phyloP scores from a whole-genome alignment of 371 early-diverging fungal genomes.

The Syncephalastrum monosporum region DNA sequence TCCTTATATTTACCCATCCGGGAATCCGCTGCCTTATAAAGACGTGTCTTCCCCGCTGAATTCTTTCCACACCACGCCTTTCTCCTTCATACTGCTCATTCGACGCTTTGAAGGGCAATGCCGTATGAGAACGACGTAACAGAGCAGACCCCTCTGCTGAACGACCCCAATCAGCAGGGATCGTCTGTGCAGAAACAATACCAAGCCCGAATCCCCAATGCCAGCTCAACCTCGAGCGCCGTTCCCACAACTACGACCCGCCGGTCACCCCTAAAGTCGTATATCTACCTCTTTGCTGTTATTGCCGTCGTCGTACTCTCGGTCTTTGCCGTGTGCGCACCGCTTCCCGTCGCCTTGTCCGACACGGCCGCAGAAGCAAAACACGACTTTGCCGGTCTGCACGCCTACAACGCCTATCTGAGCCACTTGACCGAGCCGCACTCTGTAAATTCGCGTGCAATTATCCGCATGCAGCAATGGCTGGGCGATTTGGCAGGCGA shows the following conservation, averaged over 20 bases:
- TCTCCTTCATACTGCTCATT: no score
- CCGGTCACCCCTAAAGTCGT: constrained; percentile 10
- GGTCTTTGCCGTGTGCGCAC: constrained; percentile 21
- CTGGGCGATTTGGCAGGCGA: constrained; percentile 28
- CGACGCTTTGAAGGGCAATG: constrained; percentile 3
- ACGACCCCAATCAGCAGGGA: no score
- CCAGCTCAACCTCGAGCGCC: no score
- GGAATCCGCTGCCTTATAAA: no score
- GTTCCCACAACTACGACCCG: background rate
- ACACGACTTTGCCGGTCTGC: constrained; percentile 45
- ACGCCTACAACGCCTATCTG: constrained; percentile 54
- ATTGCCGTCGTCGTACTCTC: constrained; percentile 12
- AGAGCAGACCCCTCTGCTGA: constrained; percentile 14
- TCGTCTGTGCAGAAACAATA: no score
- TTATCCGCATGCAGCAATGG: constrained; percentile 32
- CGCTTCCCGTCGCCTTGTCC: constrained; percentile 47
- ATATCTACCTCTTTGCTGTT: constrained; percentile 22
- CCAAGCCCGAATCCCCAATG: no score
- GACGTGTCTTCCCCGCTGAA: no score
- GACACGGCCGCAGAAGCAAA: constrained; percentile 33
- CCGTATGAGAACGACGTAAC: background rate
- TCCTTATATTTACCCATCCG: no score
- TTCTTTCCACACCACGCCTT: no score
- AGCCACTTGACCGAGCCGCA: constrained; percentile 53
- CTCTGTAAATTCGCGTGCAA: constrained; percentile 53